phyloP scores from a whole-genome alignment of 2,329 filamentous ascomycete genomes.

The Gnomoniopsis sp. region DNA sequence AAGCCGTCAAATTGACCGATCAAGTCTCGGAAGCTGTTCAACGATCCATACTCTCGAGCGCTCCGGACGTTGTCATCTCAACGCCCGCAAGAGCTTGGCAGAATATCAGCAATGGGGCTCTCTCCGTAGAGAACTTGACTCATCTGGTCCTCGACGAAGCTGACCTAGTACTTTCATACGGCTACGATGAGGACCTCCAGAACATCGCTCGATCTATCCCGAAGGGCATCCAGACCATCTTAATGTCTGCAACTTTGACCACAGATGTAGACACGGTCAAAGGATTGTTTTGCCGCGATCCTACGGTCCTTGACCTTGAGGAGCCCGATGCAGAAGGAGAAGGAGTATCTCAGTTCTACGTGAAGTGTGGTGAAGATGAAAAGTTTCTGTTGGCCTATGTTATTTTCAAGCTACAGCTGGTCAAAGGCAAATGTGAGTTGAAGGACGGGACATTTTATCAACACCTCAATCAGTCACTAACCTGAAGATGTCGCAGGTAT shows the following conservation, averaged over 20 bases:
- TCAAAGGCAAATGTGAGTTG: conserved; percentile 75
- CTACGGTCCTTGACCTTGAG: conserved; percentile 76
- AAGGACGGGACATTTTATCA: conserved; percentile 65
- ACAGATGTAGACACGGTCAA: conserved; percentile 84
- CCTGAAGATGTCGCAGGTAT: conserved; percentile 26
- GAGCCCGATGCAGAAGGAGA: conserved; percentile 75
- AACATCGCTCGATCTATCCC: conserved; percentile 75
- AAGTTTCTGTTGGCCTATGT: conserved; percentile 93
- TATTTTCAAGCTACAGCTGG: conserved; percentile 89
- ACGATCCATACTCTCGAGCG: conserved; percentile 77
- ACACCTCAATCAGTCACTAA: conserved; percentile 21
- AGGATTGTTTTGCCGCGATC: conserved; percentile 78
- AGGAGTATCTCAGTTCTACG: conserved; percentile 80
- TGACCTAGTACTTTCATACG: conserved; percentile 89
- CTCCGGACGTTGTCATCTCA: conserved; percentile 84
- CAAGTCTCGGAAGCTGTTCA: conserved; percentile 89
- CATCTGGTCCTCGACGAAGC: conserved; percentile 91
- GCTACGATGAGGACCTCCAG: conserved; percentile 86
- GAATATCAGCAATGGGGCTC: conserved; percentile 69
- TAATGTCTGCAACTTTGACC: conserved; percentile 92
- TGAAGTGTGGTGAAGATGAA: conserved; percentile 92
- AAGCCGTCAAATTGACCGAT: conserved; percentile 81
- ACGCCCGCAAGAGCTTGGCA: conserved; percentile 82
- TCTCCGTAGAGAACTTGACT: conserved; percentile 68
- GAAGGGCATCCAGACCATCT: conserved; percentile 80